Base-by-base conservation (phyloP, 306 rosid genomes). In the Quercus parvula region DNA sequence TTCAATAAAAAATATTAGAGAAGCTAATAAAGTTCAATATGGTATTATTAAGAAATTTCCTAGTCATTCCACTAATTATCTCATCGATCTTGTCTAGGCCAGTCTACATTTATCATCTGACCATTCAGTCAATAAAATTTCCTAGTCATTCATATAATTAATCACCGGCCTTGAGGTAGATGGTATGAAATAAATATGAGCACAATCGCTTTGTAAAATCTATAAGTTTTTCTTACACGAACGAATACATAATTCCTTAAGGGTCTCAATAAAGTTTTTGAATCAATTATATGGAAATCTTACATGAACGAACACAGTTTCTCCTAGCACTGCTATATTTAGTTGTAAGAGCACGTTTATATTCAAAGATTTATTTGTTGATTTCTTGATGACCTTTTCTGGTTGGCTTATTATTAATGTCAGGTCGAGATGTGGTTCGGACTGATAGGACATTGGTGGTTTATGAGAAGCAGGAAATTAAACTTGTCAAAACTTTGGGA, bases 371-470 rank as follows among this genome's bases (percentile, higher is more conserved):
- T 31, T 38, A 59, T 24, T 30, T 20, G 25, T 19, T 27, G 28
- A 64, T 8, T 33, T 33, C 38, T 33, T 33, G 1, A 5, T 79
- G 74, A 75, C 75, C 59, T 33, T 75, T 71, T 67, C 55, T 76
- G 38, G 70, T 67, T 81, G 70, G 33, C 22, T 61, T 14, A 73
- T 70, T 74, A 56, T 64, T 66, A 56, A 68, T 90, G 79, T 81
- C 87, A 96, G 99, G 99, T 86, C 99, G 93, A 76, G 97, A 96
- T 38, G 98, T 96, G 79, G 80, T 91, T 82, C 98, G 99, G 75
- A 96, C 99, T 12, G 99, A 96, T 84, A 90, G 99, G 85, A 88
- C 97, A 17, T 82, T 96, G 83, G 93, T 89, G 68, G 93, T 90
- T 85, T 96, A 96, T 24, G 98, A 96, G 92, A 93, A 88, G 85